A percentile compares a stretch with the other conserved stretches of the same genome.
Evolutionary conservation across 2,329 filamentous ascomycete species (phyloP).

Genomic region (Rasamsonia emersonii): DNA sequence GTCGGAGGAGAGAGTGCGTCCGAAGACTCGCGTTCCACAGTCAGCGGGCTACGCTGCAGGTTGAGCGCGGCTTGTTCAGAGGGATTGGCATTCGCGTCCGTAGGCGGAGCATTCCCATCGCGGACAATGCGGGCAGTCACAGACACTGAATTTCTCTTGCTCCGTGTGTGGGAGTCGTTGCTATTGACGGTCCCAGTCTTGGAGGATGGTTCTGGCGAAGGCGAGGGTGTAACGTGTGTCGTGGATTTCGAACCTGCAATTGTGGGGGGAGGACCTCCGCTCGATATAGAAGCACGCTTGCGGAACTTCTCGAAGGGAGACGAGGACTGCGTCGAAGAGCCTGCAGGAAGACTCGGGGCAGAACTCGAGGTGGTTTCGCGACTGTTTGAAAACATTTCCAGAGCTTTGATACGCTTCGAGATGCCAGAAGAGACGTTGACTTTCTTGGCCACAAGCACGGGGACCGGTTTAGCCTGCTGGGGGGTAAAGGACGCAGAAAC

Average conservation of each 20-base stretch:
- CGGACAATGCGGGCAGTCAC: conserved; percentile 79
- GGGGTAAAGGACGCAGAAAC: conserved; percentile 27
- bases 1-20: conserved; percentile 17
- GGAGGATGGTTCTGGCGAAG: conserved; percentile 19
- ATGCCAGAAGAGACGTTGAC: conserved; percentile 82
- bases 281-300: conserved; percentile 32
- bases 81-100: conserved; percentile 16
- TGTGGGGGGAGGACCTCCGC: conserved; percentile 16
- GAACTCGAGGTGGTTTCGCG: conserved; percentile 23
- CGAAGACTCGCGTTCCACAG: conserved; percentile 57
- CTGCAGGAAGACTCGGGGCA: conserved; percentile 5
- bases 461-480: conserved; percentile 18
- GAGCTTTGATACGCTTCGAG: conserved; percentile 84
- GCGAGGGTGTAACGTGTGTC: conserved; percentile 17
- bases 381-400: conserved; percentile 65
- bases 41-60: conserved; percentile 48
- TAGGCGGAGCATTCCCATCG: conserved; percentile 41
- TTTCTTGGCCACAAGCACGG: conserved; percentile 58
- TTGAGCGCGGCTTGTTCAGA: conserved; percentile 30
- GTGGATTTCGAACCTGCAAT: conserved; percentile 17
- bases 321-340: conserved; percentile 45
- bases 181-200: conserved; percentile 24
- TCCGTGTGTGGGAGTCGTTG: conserved; percentile 18
- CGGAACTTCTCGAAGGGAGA: conserved; percentile 47
- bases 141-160: conserved; percentile 63